phyloP scores from a whole-genome alignment of 805 yeast species.

The Vanderwaltozyma verrucispora region DNA sequence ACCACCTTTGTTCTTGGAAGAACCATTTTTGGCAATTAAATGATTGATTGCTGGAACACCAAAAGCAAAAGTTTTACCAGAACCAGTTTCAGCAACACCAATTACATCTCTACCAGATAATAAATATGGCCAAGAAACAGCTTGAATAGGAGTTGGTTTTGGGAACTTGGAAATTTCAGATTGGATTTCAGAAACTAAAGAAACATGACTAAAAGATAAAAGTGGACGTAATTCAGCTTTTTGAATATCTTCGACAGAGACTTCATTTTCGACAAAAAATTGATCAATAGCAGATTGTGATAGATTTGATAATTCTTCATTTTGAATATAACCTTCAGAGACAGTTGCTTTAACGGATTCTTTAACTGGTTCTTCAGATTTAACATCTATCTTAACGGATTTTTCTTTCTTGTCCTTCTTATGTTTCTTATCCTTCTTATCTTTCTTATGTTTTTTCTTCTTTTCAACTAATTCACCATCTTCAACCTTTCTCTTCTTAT shows the following conservation, averaged over 20 bases:
- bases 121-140: slow-evolving; percentile 89
- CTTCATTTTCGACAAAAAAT: slow-evolving; percentile 63
- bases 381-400: slow-evolving; percentile 3
- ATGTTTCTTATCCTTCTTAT: slow-evolving; percentile 27
- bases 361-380: slow-evolving; percentile 23
- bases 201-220: slow-evolving; percentile 53
- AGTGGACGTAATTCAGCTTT: slow-evolving; percentile 52
- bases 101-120: slow-evolving; percentile 72
- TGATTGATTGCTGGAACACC: slow-evolving; percentile 93
- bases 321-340: slow-evolving; percentile 29
- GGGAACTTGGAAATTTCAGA: slow-evolving; percentile 61
- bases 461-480: slow-evolving; percentile 23
- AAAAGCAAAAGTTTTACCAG: slow-evolving; percentile 95
- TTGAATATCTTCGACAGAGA: slow-evolving; percentile 62
- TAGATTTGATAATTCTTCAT: slow-evolving; percentile 30
- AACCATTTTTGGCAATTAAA: slow-evolving; percentile 28
- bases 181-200: slow-evolving; percentile 45
- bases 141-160: slow-evolving; percentile 92
- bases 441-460: slow-evolving; percentile 27
- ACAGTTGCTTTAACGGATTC: slow-evolving; percentile 5
- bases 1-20: slow-evolving; percentile 30
- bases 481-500: slow-evolving; percentile 32
- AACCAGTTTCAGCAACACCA: slow-evolving; percentile 98
- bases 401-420: slow-evolving; percentile 25
- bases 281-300: slow-evolving; percentile 48